Percentiles rank a stretch among this genome's conserved stretches.
Conservation (phyloP, 768 basidiomycete species). For the Boletus sp. region DNA sequence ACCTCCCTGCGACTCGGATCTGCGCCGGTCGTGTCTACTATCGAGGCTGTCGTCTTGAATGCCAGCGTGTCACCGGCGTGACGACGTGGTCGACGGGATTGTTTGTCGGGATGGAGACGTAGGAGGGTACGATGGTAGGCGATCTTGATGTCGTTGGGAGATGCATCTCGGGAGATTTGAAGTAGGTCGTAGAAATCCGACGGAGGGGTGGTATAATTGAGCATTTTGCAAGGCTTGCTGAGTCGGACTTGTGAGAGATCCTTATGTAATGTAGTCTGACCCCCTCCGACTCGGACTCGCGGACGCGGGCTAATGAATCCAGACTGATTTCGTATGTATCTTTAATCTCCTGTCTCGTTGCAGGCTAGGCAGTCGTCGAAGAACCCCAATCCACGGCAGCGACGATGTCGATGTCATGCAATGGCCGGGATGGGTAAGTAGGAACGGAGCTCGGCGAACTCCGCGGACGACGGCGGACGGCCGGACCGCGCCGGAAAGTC, state of each 20-base stretch:
- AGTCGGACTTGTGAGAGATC: background rate
- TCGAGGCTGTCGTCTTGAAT: background rate
- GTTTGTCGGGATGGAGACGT: constrained; percentile 64
- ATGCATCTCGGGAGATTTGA: constrained; percentile 47
- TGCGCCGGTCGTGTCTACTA: constrained; percentile 21
- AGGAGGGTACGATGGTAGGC: constrained; percentile 72
- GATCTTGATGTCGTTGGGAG: constrained; percentile 55
- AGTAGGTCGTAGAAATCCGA: constrained; percentile 64
- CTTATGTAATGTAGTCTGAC: background rate
- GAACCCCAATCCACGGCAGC: too few species aligned
- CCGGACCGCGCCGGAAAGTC: too few species aligned
- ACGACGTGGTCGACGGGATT: background rate
- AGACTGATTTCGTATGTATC: too few species aligned
- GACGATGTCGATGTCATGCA: too few species aligned
- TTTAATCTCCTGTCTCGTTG: too few species aligned
- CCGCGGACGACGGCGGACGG: too few species aligned
- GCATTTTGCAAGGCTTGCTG: background rate
- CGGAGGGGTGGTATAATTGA: background rate
- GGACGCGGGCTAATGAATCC: too few species aligned
- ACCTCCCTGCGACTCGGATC: background rate
- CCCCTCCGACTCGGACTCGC: too few species aligned
- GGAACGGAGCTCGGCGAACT: too few species aligned
- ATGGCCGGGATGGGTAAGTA: too few species aligned
- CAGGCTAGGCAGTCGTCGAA: too few species aligned
- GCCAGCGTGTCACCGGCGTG: background rate